Base-by-base conservation (phyloP, 768 basidiomycete species). In the Tricholoma furcatifolium region DNA sequence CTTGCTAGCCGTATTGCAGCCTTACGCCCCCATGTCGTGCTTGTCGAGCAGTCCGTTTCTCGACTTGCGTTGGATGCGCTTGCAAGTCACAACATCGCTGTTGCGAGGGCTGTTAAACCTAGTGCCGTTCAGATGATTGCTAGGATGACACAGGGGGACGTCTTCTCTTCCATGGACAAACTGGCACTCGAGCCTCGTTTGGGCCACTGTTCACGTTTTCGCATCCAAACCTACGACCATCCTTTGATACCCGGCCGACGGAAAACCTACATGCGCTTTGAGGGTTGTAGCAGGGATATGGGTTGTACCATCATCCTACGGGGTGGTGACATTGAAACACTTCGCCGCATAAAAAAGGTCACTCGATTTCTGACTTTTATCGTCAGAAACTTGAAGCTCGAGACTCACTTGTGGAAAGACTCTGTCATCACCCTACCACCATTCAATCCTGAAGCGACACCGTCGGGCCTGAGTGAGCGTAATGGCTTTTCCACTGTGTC, bases 211-310 rank as follows among this genome's bases (percentile, higher is more conserved):
- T 73, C 82, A 6, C 81, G 82, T 17, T 96, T 93, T 68, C 79
- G 85, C 31, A 80, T 98, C 6, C 93, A 97, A 68, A 97, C 97
- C 0, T 98, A 89, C 66, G 96, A 98, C 57, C 95, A 99, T 68
- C 79, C 83, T 11, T 76, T 95, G 36, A 99, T 98, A 38, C 93
- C 95, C n/a, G 94, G 93, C 17, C 81, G 81, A 15, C 80, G 97
- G 51, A 99, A 99, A 75, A 93, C 96, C 0, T 90, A 93, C 64
- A 94, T 99, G 93, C 87, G 97, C 1, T 98, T 99, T 62, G 97
- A 99, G 69, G 96, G 96, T 2, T 97, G 95, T 62, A 88, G 82
- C 64, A 81, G 82, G 45, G 92, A 97, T 57, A 88, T 92, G 81
- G 95, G 95, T 0, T 98, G 94, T 59, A 98, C 97, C 2, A 87